A percentile compares a stretch with the other conserved stretches of the same genome.
Conservation (phyloP, 352 stramenopile species). For the Peronosclerospora sorghi region DNA sequence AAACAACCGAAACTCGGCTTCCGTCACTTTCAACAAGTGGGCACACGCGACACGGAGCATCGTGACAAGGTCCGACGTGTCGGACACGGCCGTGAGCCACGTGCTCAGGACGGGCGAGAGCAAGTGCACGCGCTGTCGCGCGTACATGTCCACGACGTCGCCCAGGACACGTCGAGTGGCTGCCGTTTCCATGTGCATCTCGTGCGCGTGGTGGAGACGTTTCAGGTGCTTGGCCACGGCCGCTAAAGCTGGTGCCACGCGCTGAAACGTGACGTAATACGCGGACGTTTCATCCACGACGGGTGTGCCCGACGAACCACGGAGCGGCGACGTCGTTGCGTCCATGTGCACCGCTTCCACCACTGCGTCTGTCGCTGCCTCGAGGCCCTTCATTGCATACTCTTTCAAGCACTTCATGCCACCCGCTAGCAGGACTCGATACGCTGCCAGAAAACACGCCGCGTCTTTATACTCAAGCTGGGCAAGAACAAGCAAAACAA, state of each 20-base stretch:
- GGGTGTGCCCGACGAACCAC: too few relatives aligned
- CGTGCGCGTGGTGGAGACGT: constrained; percentile 29
- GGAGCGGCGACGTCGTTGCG: too few relatives aligned
- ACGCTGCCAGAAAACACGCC: constrained; percentile 62
- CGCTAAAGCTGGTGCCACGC: constrained; percentile 47
- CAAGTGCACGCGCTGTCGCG: constrained; percentile 42
- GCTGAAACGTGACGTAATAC: constrained; percentile 73
- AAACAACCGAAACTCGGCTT: constrained; percentile 67
- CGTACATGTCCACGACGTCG: constrained; percentile 51
- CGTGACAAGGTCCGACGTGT: constrained; percentile 60
- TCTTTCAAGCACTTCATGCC: constrained; percentile 60
- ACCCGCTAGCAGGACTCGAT: constrained; percentile 45
- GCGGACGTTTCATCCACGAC: constrained; percentile 64
- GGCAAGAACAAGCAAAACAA: background rate
- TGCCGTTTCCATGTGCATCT: constrained; percentile 18
- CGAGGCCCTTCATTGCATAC: constrained; percentile 53
- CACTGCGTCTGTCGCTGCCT: constrained; percentile 60
- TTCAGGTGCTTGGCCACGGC: constrained; percentile 55
- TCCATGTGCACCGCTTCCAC: constrained; percentile 38
- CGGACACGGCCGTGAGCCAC: constrained; percentile 39
- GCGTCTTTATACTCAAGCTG: constrained; percentile 63
- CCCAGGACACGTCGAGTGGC: constrained; percentile 34
- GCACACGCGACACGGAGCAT: constrained; percentile 53
- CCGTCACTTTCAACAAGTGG: constrained; percentile 58
- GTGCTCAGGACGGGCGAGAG: constrained; percentile 36